phyloP scores from a whole-genome alignment of 169 alveolate species.

The Amoebophrya sp. region DNA sequence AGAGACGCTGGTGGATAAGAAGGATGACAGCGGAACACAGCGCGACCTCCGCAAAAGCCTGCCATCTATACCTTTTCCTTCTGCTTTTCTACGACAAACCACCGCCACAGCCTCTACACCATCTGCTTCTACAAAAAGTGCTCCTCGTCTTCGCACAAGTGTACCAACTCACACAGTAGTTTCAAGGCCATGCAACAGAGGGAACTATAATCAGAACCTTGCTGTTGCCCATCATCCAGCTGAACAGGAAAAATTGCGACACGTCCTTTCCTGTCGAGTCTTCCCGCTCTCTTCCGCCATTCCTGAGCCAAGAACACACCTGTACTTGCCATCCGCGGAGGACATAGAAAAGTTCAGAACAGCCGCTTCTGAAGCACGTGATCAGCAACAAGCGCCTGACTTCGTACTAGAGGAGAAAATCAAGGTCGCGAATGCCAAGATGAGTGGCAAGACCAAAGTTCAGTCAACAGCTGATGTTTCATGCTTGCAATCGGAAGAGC shows the following conservation, averaged over 20 bases:
- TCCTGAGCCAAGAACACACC: background rate
- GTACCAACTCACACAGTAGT: background rate
- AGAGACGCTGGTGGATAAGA: background rate
- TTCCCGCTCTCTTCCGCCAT: background rate
- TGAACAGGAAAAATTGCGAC: background rate
- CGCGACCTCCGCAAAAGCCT: background rate
- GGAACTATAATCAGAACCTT: background rate
- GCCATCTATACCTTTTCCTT: too few species aligned
- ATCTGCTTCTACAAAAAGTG: background rate
- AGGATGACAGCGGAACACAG: background rate
- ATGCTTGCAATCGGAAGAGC: background rate
- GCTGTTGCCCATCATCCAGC: background rate
- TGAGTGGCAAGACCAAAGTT: background rate
- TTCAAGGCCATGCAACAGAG: too few species aligned
- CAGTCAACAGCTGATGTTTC: background rate
- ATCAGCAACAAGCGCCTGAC: background rate
- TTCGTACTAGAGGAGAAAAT: background rate
- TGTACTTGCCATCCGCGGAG: background rate
- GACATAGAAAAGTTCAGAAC: background rate
- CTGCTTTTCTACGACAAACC: background rate
- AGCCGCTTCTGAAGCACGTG: background rate
- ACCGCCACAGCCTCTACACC: background rate
- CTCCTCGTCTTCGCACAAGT: background rate
- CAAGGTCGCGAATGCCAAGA: background rate
- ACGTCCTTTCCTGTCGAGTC: background rate